Percentiles rank a stretch among this genome's conserved stretches.
Evolutionary conservation across 2,329 filamentous ascomycete species (phyloP).

Genomic region (Xylaria digitata): DNA sequence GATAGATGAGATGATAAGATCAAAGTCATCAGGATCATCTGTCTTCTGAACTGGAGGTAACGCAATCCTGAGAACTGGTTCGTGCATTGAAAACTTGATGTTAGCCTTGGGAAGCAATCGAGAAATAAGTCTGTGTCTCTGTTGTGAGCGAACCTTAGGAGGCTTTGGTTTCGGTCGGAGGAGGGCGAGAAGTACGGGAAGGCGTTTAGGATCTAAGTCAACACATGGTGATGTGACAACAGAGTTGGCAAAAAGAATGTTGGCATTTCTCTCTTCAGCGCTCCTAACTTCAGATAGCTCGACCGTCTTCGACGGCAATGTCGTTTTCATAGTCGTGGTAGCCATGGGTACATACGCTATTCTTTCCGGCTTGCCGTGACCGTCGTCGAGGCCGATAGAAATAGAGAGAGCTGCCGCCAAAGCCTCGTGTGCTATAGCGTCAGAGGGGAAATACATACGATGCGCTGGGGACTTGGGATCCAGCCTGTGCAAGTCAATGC

Average conservation of each 20-base stretch:
- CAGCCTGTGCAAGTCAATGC: slow-evolving; percentile 89
- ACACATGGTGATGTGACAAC: slow-evolving; percentile 96
- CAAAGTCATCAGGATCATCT: slow-evolving; percentile 81
- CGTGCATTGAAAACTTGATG: slow-evolving; percentile 96
- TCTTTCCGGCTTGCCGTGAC: slow-evolving; percentile 84
- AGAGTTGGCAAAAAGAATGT: slow-evolving; percentile 95
- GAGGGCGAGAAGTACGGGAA: slow-evolving; percentile 85
- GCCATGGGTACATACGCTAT: slow-evolving; percentile 97
- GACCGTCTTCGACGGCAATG: slow-evolving; percentile 92
- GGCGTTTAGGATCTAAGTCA: slow-evolving; percentile 90
- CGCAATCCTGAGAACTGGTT: slow-evolving; percentile 91
- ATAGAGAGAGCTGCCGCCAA: slow-evolving; percentile 92
- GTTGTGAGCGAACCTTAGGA: slow-evolving; percentile 56
- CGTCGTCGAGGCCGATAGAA: slow-evolving; percentile 90
- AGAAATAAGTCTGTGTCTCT: slow-evolving; percentile 79
- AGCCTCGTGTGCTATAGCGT: slow-evolving; percentile 94
- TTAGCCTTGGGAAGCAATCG: slow-evolving; percentile 92
- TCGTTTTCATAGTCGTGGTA: slow-evolving; percentile 93
- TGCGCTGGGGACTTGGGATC: slow-evolving; percentile 94
- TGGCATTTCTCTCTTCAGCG: slow-evolving; percentile 87
- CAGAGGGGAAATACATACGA: slow-evolving; percentile 96
- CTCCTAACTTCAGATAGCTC: slow-evolving; percentile 79
- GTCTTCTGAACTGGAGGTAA: slow-evolving; percentile 79
- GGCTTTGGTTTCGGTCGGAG: slow-evolving; percentile 67
- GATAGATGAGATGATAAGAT: slow-evolving; percentile 93